Percentiles rank a stretch among this genome's conserved stretches.
These are phyloP conservation scores for Exophiala dermatitidis DNA, from an alignment of 2,329 filamentous ascomycete genomes.

Conservation along the genomic window DNA sequence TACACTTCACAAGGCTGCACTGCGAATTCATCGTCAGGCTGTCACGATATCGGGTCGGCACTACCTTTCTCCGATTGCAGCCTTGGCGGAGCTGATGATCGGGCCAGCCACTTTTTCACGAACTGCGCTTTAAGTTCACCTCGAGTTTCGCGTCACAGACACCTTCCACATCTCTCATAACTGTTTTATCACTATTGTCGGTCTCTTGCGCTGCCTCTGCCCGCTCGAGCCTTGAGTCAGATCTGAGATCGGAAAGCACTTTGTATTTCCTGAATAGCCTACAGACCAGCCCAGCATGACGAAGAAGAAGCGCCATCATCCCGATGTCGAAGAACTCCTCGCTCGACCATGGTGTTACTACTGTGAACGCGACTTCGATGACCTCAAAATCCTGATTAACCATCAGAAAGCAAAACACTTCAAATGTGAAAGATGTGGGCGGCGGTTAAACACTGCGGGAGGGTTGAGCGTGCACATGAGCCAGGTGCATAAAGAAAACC, in stretches of 20 bases:
- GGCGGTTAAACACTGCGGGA: constrained; percentile 87
- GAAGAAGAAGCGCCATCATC: constrained; percentile 83
- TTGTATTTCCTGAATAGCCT: neutral
- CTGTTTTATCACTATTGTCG: neutral
- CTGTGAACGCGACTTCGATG: constrained; percentile 98
- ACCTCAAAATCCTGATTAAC: constrained; percentile 89
- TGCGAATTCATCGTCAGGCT: neutral
- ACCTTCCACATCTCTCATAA: neutral
- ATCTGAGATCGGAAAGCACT: neutral
- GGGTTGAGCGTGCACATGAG: constrained; percentile 95
- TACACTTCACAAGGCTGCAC: neutral
- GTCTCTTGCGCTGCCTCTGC: neutral
- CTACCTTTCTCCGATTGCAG: neutral
- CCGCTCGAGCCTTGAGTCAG: neutral
- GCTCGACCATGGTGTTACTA: constrained; percentile 95
- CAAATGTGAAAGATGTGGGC: constrained; percentile 86
- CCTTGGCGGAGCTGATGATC: neutral
- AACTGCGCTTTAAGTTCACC: neutral
- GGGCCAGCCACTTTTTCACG: constrained; percentile 5
- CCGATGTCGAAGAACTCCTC: constrained; percentile 81
- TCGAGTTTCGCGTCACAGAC: neutral
- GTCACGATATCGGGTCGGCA: neutral
- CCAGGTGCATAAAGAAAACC: constrained; percentile 93
- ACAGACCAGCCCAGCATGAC: constrained; percentile 51
- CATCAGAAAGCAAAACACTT: constrained; percentile 99